These are phyloP conservation scores for Cardamine occulta DNA, from an alignment of 345 rosid genomes.

Conservation along the genomic window DNA sequence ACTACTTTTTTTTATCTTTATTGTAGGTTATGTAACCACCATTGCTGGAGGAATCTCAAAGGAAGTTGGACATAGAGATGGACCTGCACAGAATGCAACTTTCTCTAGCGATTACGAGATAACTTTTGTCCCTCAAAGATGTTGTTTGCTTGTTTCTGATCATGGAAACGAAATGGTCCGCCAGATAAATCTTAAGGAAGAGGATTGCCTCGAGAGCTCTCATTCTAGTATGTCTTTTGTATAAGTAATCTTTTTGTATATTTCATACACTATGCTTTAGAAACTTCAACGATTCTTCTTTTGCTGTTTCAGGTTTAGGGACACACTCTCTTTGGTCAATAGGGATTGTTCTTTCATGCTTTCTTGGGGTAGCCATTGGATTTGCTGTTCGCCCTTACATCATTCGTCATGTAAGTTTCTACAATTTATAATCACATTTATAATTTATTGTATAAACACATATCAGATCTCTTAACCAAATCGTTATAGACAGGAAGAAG, in stretches of 20 bases:
- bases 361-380: constrained; percentile 42
- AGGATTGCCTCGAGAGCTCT: constrained; percentile 60
- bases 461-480: constrained; percentile 44
- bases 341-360: constrained; percentile 41
- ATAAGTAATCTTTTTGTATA: background rate
- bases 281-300: constrained; percentile 7
- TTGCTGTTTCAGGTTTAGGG: constrained; percentile 38
- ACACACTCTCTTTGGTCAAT: constrained; percentile 42
- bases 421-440: background rate
- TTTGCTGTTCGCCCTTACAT: constrained; percentile 40
- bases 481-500: constrained; percentile 68
- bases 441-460: constrained; percentile 2
- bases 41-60: constrained; percentile 62
- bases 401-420: constrained; percentile 52
- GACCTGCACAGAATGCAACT: constrained; percentile 74
- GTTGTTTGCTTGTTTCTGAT: constrained; percentile 67
- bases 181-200: constrained; percentile 63
- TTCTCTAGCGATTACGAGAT: constrained; percentile 67
- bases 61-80: constrained; percentile 52
- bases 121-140: constrained; percentile 53
- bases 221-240: constrained; percentile 43
- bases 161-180: constrained; percentile 64
- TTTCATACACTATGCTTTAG: constrained; percentile 7
- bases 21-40: constrained; percentile 58
- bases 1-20: background rate